Conservation (phyloP, 331 rosid species). For the Quercus lobata region DNA sequence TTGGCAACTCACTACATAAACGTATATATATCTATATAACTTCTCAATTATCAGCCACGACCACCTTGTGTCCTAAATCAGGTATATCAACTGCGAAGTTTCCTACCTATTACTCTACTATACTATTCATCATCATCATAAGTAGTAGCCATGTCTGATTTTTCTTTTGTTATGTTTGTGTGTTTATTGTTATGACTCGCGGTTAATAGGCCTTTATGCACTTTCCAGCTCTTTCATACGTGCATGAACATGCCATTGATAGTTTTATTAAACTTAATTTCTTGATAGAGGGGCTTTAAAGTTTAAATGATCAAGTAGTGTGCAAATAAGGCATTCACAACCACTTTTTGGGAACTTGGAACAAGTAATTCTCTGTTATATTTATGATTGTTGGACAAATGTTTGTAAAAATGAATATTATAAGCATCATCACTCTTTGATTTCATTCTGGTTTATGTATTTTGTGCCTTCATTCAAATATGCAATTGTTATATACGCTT, state of each 20-base stretch:
- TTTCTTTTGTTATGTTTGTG: not conserved
- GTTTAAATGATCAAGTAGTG: not conserved
- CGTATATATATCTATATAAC: not conserved
- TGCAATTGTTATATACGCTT: not conserved
- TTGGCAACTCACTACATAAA: not conserved
- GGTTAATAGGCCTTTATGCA: too few relatives aligned
- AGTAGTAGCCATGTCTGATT: not conserved
- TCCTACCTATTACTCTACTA: not conserved
- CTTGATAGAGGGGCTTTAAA: too few relatives aligned
- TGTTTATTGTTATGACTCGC: too few relatives aligned
- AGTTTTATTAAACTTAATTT: too few relatives aligned
- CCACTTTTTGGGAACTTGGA: too few relatives aligned
- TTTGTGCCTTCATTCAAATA: not conserved
- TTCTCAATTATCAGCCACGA: not conserved
- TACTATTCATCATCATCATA: not conserved
- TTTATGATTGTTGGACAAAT: not conserved
- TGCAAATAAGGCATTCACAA: not conserved
- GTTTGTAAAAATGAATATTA: not conserved
- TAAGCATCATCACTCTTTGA: not conserved
- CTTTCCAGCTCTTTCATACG: too few relatives aligned
- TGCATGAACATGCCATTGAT: too few relatives aligned
- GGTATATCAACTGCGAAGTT: not conserved
- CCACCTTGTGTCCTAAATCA: not conserved
- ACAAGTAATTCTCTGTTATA: too few relatives aligned
- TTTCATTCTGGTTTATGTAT: not conserved